Percentiles rank a stretch among this genome's conserved stretches.
These are phyloP conservation scores for Mucor racemosus DNA, from an alignment of 371 early-diverging fungal genomes.

Conservation along the genomic window DNA sequence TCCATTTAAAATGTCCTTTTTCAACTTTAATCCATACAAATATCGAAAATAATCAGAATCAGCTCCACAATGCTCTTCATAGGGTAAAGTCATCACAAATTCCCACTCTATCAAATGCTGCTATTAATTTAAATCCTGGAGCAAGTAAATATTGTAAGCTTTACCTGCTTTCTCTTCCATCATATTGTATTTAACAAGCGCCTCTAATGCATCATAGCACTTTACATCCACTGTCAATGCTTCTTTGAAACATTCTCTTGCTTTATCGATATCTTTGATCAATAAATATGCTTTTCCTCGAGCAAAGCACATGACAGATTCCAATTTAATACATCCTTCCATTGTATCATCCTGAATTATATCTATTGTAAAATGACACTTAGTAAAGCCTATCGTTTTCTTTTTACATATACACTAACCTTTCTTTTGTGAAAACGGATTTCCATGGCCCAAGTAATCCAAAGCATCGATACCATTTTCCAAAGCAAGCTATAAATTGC, in stretches of 20 bases:
- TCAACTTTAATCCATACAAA: constrained; percentile 62
- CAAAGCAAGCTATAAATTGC: constrained; percentile 50
- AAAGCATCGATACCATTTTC: constrained; percentile 65
- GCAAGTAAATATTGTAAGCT: too few relatives aligned
- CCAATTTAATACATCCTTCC: constrained; percentile 46
- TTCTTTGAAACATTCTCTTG: constrained; percentile 68
- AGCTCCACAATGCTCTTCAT: constrained; percentile 58
- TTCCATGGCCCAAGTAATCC: constrained; percentile 61
- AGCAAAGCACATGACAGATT: constrained; percentile 69
- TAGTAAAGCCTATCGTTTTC: neutral
- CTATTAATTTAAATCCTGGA: neutral
- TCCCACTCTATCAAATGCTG: constrained; percentile 53
- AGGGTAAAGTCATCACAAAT: constrained; percentile 58
- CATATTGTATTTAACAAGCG: constrained; percentile 62
- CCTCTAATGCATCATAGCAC: constrained; percentile 74
- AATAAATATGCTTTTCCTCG: constrained; percentile 64
- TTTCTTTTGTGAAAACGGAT: constrained; percentile 50
- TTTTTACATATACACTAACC: neutral
- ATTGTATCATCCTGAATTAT: neutral
- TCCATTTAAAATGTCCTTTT: constrained; percentile 56
- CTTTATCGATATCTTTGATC: constrained; percentile 53
- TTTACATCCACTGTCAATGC: constrained; percentile 69
- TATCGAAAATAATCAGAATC: constrained; percentile 66
- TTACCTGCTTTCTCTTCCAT: constrained; percentile 67
- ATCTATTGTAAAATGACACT: neutral